Evolutionary conservation across 352 stramenopile genomes (phyloP).

Genomic region (Globisporangium middletonii): DNA sequence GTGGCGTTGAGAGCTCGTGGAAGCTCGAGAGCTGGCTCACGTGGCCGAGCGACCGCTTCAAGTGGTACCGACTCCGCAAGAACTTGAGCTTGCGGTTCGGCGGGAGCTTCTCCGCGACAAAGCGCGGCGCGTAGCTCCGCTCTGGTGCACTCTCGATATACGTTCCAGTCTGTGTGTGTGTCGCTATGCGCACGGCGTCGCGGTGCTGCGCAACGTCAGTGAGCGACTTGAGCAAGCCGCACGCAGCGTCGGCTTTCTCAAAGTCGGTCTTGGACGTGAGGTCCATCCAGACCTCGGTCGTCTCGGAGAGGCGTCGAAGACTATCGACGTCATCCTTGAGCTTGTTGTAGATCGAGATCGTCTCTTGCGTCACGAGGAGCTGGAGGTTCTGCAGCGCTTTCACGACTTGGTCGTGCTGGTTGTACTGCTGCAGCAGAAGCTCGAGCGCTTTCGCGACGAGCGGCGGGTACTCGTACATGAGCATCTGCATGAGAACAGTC

Average conservation of each 20-base stretch:
- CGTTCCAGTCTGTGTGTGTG: background rate
- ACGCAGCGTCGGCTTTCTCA: conserved; percentile 46
- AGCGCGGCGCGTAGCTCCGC: conserved; percentile 14
- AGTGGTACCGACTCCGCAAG: conserved; percentile 22
- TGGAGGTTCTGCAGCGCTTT: conserved; percentile 61
- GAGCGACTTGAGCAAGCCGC: conserved; percentile 37
- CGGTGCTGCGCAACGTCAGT: conserved; percentile 22
- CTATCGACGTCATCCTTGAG: conserved; percentile 64
- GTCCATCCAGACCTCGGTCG: conserved; percentile 81
- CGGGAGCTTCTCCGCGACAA: conserved; percentile 32
- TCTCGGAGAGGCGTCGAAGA: conserved; percentile 54
- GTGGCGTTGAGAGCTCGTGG: conserved; percentile 22
- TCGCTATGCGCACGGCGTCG: background rate
- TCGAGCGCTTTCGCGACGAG: conserved; percentile 69
- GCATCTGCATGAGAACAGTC: conserved; percentile 68
- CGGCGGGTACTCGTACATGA: conserved; percentile 75
- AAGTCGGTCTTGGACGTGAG: conserved; percentile 68
- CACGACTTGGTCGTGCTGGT: conserved; percentile 65
- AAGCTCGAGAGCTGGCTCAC: conserved; percentile 44
- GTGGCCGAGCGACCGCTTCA: conserved; percentile 32
- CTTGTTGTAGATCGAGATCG: conserved; percentile 59
- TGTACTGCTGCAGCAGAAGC: conserved; percentile 64
- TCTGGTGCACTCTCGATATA: background rate
- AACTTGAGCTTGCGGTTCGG: conserved; percentile 45
- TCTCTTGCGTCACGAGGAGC: conserved; percentile 51